Evolutionary conservation across 495 filamentous ascomycete species (phyloP), one percentile per base, ranked within the genome.

Genomic region (Penicillium waksmanii): DNA sequence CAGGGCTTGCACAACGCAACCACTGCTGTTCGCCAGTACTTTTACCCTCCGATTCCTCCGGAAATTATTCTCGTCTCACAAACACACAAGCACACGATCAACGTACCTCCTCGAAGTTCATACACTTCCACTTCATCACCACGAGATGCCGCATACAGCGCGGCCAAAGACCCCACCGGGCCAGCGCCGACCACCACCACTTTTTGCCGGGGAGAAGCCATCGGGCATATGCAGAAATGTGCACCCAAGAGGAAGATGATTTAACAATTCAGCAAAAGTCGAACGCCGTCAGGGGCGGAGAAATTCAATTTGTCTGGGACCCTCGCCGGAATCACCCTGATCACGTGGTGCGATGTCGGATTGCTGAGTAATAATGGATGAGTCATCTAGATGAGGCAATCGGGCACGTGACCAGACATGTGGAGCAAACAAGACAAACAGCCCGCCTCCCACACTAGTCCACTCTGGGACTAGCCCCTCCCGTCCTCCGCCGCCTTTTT

Each of bases 91-190:
- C 27, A 8, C 10, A 15, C 25, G 57, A 53, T 31, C 8, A 46
- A 75, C 90, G 71, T 80, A 97, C 94, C 94, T 78, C 87, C 87
- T 66, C 95, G 85, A 59, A 98, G 78, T 71, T 99, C 95, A 74
- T 98, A 99, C 56, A 99, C 81, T 68, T 97, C 92, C 5, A 99
- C 95, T 66, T 93, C 79, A 69, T 96, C 85, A 35, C 91, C 93
- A 66, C 92, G 79, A 59, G 87, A 82, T 2, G 93, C 93, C 52
- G 95, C 93, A 76, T 98, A 99, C 11, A 99, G 77, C 17, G 92
- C 95, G 8, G 94, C 91, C 25, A 99, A 80, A 9, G 93, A 89
- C 3, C 95, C 95, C 13, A 98, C 95, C 0, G 95, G 95, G 2
- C 95, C 95, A 31, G 93, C 95, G 33, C 95, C 95, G 27, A 97